Percentiles rank a stretch among this genome's conserved stretches.
Conservation (phyloP, 108 stramenopile species). For the Chaetoceros tenuissimus region DNA sequence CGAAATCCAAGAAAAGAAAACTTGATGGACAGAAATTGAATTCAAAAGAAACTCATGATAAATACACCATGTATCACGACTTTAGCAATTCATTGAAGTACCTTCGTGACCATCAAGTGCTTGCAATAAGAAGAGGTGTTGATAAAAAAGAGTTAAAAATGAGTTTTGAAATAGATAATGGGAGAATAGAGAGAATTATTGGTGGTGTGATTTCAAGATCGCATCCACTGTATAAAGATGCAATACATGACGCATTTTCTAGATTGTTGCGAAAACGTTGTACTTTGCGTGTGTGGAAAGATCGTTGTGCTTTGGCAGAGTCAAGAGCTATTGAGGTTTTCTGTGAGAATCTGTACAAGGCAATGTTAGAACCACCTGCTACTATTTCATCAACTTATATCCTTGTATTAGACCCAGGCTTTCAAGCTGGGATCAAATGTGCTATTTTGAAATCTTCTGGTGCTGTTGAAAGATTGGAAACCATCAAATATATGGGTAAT, state of each 20-base stretch:
- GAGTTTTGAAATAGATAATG: conserved; percentile 38
- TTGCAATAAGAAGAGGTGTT: conserved; percentile 50
- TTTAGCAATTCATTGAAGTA: conserved; percentile 15
- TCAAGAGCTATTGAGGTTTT: conserved; percentile 35
- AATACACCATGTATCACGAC: conserved; percentile 31
- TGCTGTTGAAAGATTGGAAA: conserved; percentile 21
- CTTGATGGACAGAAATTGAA: conserved; percentile 8
- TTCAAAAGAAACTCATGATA: too few species aligned
- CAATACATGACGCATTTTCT: conserved; percentile 43
- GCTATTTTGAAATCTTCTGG: conserved; percentile 32
- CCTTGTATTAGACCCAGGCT: conserved; percentile 56
- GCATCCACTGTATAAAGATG: conserved; percentile 23
- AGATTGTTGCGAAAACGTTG: conserved; percentile 28
- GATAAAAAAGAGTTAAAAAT: conserved; percentile 38
- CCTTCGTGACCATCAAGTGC: conserved; percentile 39
- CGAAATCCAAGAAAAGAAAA: conserved; percentile 5
- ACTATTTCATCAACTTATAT: conserved; percentile 13
- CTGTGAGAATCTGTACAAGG: conserved; percentile 33
- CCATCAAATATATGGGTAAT: conserved; percentile 30
- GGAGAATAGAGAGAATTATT: conserved; percentile 19
- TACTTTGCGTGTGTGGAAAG: conserved; percentile 35
- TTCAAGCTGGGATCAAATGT: conserved; percentile 49
- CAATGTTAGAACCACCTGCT: conserved; percentile 34
- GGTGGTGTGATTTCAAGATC: background rate
- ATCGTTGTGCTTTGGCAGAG: conserved; percentile 25